phyloP scores from a whole-genome alignment of 768 basidiomycete genomes.

The Collybiopsis confluens region DNA sequence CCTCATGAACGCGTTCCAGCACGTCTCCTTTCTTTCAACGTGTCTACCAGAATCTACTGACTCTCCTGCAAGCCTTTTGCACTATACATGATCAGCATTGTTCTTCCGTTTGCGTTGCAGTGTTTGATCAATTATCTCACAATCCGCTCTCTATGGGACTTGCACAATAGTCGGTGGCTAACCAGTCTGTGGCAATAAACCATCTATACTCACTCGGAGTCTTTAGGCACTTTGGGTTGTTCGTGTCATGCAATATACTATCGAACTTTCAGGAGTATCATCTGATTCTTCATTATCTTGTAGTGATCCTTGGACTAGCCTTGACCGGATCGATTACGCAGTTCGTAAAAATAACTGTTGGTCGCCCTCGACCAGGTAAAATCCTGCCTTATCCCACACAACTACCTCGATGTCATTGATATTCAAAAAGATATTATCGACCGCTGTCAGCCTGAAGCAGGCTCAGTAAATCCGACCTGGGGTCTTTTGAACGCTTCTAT shows the following conservation, averaged over 20 bases:
- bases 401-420: background rate
- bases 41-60: conserved; percentile 4
- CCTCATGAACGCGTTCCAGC: conserved; percentile 78
- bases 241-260: conserved; percentile 5
- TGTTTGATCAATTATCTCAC: conserved; percentile 69
- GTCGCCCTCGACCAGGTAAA: conserved; percentile 81
- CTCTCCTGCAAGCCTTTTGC: conserved; percentile 34
- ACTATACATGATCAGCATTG: conserved; percentile 48
- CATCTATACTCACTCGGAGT: conserved; percentile 8
- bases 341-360: conserved; percentile 81
- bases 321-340: conserved; percentile 83
- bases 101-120: conserved; percentile 68
- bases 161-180: conserved; percentile 64
- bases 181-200: too few relatives aligned
- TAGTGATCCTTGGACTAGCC: conserved; percentile 70
- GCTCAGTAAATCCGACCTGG: conserved; percentile 62
- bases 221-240: conserved; percentile 40
- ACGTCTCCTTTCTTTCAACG: conserved; percentile 10
- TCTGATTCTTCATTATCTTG: background rate
- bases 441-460: conserved; percentile 66
- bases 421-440: conserved; percentile 54
- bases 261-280: too few relatives aligned
- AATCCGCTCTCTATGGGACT: conserved; percentile 84
- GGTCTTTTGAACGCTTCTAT: conserved; percentile 72
- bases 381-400: background rate